Conservation (phyloP, 345 rosid genomes). For the Acer yangbiense region DNA sequence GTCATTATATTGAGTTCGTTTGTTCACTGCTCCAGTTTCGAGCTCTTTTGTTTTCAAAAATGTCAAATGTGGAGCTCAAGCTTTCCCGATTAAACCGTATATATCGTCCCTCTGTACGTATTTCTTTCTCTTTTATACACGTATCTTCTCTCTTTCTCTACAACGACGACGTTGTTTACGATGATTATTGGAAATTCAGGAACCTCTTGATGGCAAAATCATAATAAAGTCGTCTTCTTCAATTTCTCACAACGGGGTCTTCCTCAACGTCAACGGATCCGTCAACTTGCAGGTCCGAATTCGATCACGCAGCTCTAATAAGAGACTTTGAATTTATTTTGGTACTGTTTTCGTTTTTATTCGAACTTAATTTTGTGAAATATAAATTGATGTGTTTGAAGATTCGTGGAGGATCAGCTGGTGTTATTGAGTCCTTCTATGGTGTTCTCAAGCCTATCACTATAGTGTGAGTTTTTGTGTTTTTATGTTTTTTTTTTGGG, state of each 20-base stretch:
- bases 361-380: not conserved
- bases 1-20: not conserved
- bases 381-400: slow-evolving; percentile 20
- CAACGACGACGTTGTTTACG: not conserved
- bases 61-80: slow-evolving; percentile 51
- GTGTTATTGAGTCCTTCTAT: slow-evolving; percentile 77
- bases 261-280: slow-evolving; percentile 68
- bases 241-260: slow-evolving; percentile 71
- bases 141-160: not conserved
- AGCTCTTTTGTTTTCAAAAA: slow-evolving; percentile 20
- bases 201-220: slow-evolving; percentile 67
- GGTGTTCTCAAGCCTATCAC: slow-evolving; percentile 78
- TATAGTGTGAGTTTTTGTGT: slow-evolving; percentile 48
- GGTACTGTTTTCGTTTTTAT: not conserved
- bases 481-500: not conserved
- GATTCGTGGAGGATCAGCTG: slow-evolving; percentile 94
- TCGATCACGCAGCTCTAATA: not conserved
- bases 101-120: slow-evolving; percentile 64
- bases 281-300: slow-evolving; percentile 68
- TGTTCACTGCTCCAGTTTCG: not conserved
- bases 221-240: slow-evolving; percentile 68
- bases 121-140: slow-evolving; percentile 1
- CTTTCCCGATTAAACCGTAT: slow-evolving; percentile 70
- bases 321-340: not conserved
- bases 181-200: slow-evolving; percentile 41